phyloP scores from a whole-genome alignment of 768 basidiomycete species.

The Podaxis mareebaensis region DNA sequence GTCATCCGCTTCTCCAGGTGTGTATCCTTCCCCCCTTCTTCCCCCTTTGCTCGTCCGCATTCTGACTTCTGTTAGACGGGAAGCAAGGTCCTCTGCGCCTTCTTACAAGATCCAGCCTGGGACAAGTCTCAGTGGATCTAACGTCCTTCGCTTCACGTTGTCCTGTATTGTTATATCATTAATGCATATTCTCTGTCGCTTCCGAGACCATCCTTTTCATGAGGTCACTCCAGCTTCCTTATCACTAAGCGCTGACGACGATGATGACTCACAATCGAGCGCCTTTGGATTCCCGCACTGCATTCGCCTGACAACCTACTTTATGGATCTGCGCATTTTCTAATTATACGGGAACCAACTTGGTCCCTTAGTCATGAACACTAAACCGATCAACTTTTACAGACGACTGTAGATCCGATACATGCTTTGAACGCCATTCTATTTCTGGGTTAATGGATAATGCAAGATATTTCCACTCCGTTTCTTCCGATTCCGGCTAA shows the following conservation, averaged over 20 bases:
- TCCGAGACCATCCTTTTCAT: neutral
- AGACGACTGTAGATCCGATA: no score
- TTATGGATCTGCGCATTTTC: no score
- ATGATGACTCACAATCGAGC: neutral
- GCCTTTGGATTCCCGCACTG: no score
- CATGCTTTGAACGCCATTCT: no score
- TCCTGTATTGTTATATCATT: neutral
- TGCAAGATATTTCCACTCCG: no score
- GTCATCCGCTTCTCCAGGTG: conserved; percentile 95
- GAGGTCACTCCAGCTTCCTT: neutral
- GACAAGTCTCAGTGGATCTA: conserved; percentile 78
- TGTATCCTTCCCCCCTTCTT: conserved; percentile 22
- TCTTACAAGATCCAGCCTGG: conserved; percentile 94
- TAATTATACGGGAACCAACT: no score
- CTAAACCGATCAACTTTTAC: no score
- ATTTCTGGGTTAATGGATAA: no score
- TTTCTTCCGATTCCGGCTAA: no score
- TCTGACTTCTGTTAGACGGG: conserved; percentile 62
- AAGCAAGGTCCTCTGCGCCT: conserved; percentile 94
- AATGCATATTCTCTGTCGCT: neutral
- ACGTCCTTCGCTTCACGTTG: conserved; percentile 17
- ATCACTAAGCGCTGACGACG: neutral
- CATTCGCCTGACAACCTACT: no score
- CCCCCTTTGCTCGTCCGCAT: neutral
- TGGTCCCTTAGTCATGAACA: no score